These are phyloP conservation scores for Trametes hirsuta DNA, from an alignment of 1,284 basidiomycete genomes.

Conservation along the genomic window DNA sequence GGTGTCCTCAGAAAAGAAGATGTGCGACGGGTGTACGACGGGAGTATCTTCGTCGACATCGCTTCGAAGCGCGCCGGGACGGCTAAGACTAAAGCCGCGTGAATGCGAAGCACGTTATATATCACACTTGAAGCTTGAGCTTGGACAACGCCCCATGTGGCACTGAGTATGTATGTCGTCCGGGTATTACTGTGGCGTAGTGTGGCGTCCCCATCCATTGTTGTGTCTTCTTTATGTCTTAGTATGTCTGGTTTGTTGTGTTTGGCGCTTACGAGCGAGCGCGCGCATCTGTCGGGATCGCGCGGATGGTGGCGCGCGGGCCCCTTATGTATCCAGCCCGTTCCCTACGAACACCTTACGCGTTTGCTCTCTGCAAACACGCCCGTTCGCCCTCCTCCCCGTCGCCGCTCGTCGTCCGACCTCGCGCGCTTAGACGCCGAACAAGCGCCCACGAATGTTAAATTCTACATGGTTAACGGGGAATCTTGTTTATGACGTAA, in stretches of 20 bases:
- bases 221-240: too few species aligned
- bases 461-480: background rate
- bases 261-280: background rate
- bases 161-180: too few species aligned
- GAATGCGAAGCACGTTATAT: background rate
- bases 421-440: background rate
- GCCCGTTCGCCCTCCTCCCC: background rate
- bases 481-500: too few species aligned
- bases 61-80: conserved; percentile 16
- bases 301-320: too few species aligned
- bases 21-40: conserved; percentile 50
- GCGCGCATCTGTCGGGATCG: background rate
- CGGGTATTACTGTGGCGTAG: too few species aligned
- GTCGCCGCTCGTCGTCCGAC: background rate
- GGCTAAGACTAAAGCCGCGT: conserved; percentile 11
- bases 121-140: too few species aligned
- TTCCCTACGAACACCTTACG: background rate
- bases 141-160: too few species aligned
- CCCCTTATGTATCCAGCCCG: background rate
- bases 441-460: background rate
- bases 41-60: conserved; percentile 34
- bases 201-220: too few species aligned
- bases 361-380: background rate
- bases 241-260: background rate
- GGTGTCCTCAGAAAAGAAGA: conserved; percentile 52